phyloP scores from a whole-genome alignment of 2,329 filamentous ascomycete species.

The Penicillium sclerotiorum region DNA sequence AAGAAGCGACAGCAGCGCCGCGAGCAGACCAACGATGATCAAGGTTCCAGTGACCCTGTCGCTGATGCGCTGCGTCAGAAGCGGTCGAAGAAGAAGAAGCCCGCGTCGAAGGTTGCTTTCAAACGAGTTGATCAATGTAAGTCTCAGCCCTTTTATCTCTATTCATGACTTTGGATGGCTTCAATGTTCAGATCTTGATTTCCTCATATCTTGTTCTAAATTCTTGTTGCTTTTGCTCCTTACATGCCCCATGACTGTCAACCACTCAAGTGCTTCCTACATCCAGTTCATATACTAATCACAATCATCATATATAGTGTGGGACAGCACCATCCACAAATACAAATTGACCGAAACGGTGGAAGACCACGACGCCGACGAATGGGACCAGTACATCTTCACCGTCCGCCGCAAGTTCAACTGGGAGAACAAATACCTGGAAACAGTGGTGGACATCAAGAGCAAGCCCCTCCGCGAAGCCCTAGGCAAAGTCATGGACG shows the following conservation, averaged over 20 bases:
- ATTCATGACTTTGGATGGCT: not conserved
- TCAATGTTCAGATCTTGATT: no score
- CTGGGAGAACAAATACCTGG: slow-evolving; percentile 77
- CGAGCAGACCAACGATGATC: slow-evolving; percentile 32
- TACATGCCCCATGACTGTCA: no score
- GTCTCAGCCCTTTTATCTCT: no score
- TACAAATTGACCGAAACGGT: slow-evolving; percentile 70
- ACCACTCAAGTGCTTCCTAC: no score
- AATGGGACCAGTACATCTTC: slow-evolving; percentile 80
- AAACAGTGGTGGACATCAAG: slow-evolving; percentile 80
- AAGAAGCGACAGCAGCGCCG: slow-evolving; percentile 36
- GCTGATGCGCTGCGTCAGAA: slow-evolving; percentile 20
- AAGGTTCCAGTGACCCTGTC: slow-evolving; percentile 29
- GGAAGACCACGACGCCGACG: slow-evolving; percentile 62
- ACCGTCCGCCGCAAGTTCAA: slow-evolving; percentile 81
- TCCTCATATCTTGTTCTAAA: not conserved
- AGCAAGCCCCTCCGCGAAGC: slow-evolving; percentile 75
- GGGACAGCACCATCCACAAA: slow-evolving; percentile 62
- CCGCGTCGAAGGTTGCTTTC: slow-evolving; percentile 63
- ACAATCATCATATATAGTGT: slow-evolving; percentile 36
- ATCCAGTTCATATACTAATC: no score
- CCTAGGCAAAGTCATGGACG: slow-evolving; percentile 71
- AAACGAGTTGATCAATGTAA: slow-evolving; percentile 67
- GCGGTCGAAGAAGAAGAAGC: slow-evolving; percentile 47
- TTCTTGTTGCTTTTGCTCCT: not conserved